Evolutionary conservation across 306 rosid genomes (phyloP).

Genomic region (Styphnolobium japonicum): DNA sequence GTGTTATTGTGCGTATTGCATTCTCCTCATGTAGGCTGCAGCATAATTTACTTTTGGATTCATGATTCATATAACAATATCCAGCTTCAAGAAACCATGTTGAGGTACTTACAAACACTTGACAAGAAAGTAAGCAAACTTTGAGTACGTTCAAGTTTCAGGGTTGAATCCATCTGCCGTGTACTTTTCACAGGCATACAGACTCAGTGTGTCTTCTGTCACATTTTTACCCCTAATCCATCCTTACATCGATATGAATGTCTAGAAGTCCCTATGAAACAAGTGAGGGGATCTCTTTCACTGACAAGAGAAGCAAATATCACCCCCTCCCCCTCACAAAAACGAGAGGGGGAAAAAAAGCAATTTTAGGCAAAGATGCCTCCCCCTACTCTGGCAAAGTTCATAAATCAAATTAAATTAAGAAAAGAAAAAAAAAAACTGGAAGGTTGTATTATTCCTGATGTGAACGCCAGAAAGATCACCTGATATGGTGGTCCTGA

Average conservation of each 20-base stretch:
- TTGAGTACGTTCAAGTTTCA: not conserved
- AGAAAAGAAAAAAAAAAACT: not conserved
- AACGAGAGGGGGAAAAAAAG: too few relatives aligned
- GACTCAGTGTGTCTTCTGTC: not conserved
- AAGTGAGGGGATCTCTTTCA: not conserved
- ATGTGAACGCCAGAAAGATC: not conserved
- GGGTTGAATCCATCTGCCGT: too few relatives aligned
- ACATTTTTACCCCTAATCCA: not conserved
- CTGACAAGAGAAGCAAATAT: not conserved
- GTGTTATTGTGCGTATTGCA: too few relatives aligned
- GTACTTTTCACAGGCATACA: not conserved
- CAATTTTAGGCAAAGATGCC: too few relatives aligned
- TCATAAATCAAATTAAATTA: not conserved
- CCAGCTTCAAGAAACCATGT: not conserved
- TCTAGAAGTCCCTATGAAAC: not conserved
- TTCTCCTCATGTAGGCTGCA: too few relatives aligned
- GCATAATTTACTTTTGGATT: not conserved
- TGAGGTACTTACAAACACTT: not conserved
- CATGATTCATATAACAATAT: not conserved
- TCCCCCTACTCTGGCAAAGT: not conserved
- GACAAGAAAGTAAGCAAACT: not conserved
- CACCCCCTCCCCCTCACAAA: too few relatives aligned
- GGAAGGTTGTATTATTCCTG: slow-evolving; percentile 1
- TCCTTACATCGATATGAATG: too few relatives aligned
- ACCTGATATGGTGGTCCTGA: not conserved